A percentile compares a stretch with the other conserved stretches of the same genome.
These are phyloP conservation scores for Geotrichum siamense DNA, from an alignment of 1,139 yeast species.

Conservation along the genomic window DNA sequence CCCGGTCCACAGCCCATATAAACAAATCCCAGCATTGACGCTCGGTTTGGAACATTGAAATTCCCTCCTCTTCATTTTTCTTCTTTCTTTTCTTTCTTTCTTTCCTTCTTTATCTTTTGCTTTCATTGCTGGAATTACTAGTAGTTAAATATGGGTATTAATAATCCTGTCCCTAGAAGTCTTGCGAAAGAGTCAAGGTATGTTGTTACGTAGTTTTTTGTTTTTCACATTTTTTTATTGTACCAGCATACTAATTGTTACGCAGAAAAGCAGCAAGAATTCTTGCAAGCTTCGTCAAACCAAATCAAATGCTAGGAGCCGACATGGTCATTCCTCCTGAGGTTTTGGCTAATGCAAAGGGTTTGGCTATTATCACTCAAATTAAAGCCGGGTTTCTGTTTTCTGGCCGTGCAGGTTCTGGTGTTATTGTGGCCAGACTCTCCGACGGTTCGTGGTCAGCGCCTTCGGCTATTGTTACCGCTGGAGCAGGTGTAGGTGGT, in stretches of 20 bases:
- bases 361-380: slow-evolving; percentile 68
- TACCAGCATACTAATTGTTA: neutral
- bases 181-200: slow-evolving; percentile 80
- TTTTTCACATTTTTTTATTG: neutral
- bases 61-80: neutral
- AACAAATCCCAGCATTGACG: too few species aligned
- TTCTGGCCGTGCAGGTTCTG: slow-evolving; percentile 97
- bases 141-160: slow-evolving; percentile 53
- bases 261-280: slow-evolving; percentile 89
- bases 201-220: slow-evolving; percentile 34
- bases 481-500: slow-evolving; percentile 99
- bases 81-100: neutral
- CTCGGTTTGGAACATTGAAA: too few species aligned
- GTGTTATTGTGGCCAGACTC: slow-evolving; percentile 86
- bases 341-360: slow-evolving; percentile 82
- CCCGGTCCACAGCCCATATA: too few species aligned
- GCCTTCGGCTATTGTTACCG: slow-evolving; percentile 90
- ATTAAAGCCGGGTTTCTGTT: slow-evolving; percentile 93
- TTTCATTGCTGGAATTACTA: neutral
- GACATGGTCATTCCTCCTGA: slow-evolving; percentile 86
- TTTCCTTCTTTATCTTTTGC: slow-evolving; percentile 1
- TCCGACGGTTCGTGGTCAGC: slow-evolving; percentile 98
- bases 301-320: slow-evolving; percentile 89
- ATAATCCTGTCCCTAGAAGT: slow-evolving; percentile 92
- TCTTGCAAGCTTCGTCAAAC: slow-evolving; percentile 82